phyloP scores from a whole-genome alignment of 495 filamentous ascomycete genomes.

The Penicillium flavigenum region DNA sequence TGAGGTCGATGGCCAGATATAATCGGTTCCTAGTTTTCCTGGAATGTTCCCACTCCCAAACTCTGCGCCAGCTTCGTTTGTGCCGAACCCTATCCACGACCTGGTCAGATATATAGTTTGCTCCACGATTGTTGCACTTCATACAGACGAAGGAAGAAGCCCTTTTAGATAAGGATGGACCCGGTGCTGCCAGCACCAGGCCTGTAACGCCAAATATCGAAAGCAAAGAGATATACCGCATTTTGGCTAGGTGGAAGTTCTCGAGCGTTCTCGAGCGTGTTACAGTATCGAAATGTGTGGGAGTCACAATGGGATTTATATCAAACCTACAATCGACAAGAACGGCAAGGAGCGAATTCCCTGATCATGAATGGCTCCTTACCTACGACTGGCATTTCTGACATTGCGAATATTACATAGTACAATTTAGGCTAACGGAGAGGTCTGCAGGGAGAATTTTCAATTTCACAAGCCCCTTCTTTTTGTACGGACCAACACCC shows the following conservation, averaged over 20 bases:
- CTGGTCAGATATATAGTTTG: background rate
- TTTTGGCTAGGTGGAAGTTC: background rate
- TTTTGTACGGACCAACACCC: background rate
- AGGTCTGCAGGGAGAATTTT: background rate
- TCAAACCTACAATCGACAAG: background rate
- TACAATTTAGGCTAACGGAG: background rate
- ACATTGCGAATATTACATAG: background rate
- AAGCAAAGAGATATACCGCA: conserved; percentile 5
- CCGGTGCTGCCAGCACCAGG: conserved; percentile 4
- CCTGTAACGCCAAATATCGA: background rate
- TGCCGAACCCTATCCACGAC: conserved; percentile 7
- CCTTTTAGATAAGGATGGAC: conserved; percentile 1
- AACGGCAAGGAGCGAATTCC: background rate
- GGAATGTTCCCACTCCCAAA: conserved; percentile 39
- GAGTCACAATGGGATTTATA: background rate
- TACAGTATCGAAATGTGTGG: background rate
- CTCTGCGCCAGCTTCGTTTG: conserved; percentile 9
- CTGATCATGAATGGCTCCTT: background rate
- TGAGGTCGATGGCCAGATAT: conserved; percentile 56
- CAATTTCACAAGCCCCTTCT: background rate
- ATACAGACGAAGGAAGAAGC: conserved; percentile 9
- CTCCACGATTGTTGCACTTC: too few species aligned
- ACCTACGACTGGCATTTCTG: background rate
- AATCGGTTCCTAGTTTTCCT: conserved; percentile 53
- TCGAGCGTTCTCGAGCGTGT: background rate